These are phyloP conservation scores for Grosmannia serpens DNA, from an alignment of 2,329 filamentous ascomycete genomes.

Conservation along the genomic window DNA sequence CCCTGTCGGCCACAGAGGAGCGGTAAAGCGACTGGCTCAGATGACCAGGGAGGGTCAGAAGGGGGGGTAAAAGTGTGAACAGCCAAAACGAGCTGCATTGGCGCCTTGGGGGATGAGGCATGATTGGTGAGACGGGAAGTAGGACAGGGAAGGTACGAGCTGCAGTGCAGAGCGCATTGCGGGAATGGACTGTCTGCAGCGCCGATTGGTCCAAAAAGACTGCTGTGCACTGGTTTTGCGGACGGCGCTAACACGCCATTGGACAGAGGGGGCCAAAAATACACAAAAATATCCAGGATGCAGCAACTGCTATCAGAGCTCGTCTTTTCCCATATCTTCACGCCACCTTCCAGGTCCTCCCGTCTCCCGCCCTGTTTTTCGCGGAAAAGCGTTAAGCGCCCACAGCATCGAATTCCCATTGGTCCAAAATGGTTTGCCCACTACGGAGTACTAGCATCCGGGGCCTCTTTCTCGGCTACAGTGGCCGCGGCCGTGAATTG, in stretches of 20 bases:
- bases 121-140: neutral
- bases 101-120: neutral
- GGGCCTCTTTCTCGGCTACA: neutral
- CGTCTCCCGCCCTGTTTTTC: neutral
- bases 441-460: neutral
- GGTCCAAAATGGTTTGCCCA: neutral
- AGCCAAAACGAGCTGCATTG: conserved; percentile 1
- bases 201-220: conserved; percentile 19
- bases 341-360: neutral
- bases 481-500: neutral
- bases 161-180: neutral
- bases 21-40: neutral
- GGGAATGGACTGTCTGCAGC: neutral
- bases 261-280: conserved; percentile 9
- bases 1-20: neutral
- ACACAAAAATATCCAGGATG: neutral
- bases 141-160: neutral
- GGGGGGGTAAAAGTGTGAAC: neutral
- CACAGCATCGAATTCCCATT: neutral
- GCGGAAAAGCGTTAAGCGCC: neutral
- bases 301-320: neutral
- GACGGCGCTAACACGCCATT: conserved; percentile 15
- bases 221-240: conserved; percentile 15
- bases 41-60: neutral
- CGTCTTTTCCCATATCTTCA: neutral